Evolutionary conservation across 495 filamentous ascomycete genomes (phyloP).

Genomic region (Aspergillus olivimuriae): DNA sequence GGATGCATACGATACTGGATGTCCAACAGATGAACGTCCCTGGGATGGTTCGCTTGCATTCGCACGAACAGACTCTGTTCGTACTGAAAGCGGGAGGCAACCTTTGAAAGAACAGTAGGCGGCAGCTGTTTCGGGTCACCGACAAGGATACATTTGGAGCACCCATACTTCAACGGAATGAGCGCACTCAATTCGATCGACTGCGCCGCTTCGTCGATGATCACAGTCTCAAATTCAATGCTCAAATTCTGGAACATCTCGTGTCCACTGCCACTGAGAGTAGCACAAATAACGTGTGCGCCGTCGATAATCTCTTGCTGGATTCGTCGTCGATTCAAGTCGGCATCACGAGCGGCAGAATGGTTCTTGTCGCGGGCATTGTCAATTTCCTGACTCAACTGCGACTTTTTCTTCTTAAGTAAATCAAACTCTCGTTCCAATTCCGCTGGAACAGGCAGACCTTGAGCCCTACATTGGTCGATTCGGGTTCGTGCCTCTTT

Average conservation of each 20-base stretch:
- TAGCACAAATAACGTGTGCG: constrained; percentile 90
- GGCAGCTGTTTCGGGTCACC: constrained; percentile 97
- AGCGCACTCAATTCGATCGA: constrained; percentile 95
- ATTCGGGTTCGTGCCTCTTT: constrained; percentile 58
- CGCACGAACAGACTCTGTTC: constrained; percentile 97
- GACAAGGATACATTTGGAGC: constrained; percentile 92
- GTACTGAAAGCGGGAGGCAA: constrained; percentile 88
- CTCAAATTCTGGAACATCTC: constrained; percentile 94
- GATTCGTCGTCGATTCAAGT: constrained; percentile 72
- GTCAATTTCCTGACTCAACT: constrained; percentile 76
- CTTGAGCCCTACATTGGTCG: constrained; percentile 62
- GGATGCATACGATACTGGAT: constrained; percentile 99
- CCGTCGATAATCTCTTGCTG: constrained; percentile 88
- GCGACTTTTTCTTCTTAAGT: constrained; percentile 65
- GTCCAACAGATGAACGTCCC: constrained; percentile 89
- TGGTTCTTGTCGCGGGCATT: constrained; percentile 77
- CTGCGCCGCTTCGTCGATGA: constrained; percentile 97
- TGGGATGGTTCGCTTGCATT: constrained; percentile 87
- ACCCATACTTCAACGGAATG: constrained; percentile 96
- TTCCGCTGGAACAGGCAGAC: constrained; percentile 52
- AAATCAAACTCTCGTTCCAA: constrained; percentile 71
- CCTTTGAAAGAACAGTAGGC: constrained; percentile 89
- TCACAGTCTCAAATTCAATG: constrained; percentile 96
- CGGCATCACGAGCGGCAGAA: constrained; percentile 66
- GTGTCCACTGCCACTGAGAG: constrained; percentile 90